These are phyloP conservation scores for Breynia disticha DNA, from an alignment of 441 rosid species.

Conservation along the genomic window DNA sequence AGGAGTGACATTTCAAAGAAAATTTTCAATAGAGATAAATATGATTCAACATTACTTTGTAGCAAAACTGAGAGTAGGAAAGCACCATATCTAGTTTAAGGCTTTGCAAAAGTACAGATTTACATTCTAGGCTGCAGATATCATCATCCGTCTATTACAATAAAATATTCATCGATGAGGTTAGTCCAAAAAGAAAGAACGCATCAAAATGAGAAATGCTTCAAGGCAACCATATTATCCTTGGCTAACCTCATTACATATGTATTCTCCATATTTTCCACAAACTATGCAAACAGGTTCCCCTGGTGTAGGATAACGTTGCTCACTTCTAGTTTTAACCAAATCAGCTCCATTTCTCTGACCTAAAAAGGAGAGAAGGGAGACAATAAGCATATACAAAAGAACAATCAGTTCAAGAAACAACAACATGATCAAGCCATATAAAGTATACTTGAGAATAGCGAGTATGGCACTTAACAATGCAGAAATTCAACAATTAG, in stretches of 20 bases:
- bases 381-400: neutral
- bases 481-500: neutral
- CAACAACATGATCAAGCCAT: neutral
- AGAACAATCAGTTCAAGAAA: slow-evolving; percentile 5
- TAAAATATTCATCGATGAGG: slow-evolving; percentile 1
- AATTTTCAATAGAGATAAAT: neutral
- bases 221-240: slow-evolving; percentile 6
- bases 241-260: slow-evolving; percentile 47
- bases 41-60: slow-evolving; percentile 3
- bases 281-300: slow-evolving; percentile 59
- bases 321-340: slow-evolving; percentile 36
- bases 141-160: slow-evolving; percentile 57
- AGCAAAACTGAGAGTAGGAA: slow-evolving; percentile 8
- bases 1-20: neutral
- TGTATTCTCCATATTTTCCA: slow-evolving; percentile 68
- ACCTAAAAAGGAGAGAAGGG: slow-evolving; percentile 14
- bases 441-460: neutral
- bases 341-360: slow-evolving; percentile 19
- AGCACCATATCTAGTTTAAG: slow-evolving; percentile 33
- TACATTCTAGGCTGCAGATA: slow-evolving; percentile 69
- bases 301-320: slow-evolving; percentile 44
- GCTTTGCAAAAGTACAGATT: slow-evolving; percentile 40
- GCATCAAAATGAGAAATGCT: slow-evolving; percentile 2
- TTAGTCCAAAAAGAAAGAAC: slow-evolving; percentile 4
- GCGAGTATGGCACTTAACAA: neutral